These are phyloP conservation scores for Dictyostelium brefeldianum DNA, from an alignment of 78 protist species.

Conservation along the genomic window DNA sequence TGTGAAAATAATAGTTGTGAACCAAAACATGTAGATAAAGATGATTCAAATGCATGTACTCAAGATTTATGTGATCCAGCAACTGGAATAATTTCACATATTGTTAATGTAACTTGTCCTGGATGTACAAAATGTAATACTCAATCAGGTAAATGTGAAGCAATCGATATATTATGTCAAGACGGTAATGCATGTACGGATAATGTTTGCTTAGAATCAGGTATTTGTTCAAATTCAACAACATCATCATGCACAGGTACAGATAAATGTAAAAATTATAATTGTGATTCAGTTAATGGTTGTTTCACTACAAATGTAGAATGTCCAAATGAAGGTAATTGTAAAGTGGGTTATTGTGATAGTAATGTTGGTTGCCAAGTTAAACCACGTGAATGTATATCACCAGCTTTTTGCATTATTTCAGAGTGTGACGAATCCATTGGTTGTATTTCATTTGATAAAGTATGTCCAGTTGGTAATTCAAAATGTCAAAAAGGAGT, in stretches of 20 bases:
- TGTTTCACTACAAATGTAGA: slow-evolving; percentile 7
- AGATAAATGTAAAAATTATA: slow-evolving; percentile 3
- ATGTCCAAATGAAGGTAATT: slow-evolving; percentile 18
- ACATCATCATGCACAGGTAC: background rate
- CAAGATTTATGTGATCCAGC: background rate
- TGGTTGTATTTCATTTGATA: slow-evolving; percentile 30
- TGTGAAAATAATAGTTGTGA: background rate
- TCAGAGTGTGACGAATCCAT: slow-evolving; percentile 16
- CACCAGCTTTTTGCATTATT: slow-evolving; percentile 19
- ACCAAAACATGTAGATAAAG: background rate
- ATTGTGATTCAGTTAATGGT: slow-evolving; percentile 21
- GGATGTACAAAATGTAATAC: background rate
- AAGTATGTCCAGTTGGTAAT: slow-evolving; percentile 7
- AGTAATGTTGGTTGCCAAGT: background rate
- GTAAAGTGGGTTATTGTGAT: slow-evolving; percentile 20
- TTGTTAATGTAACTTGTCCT: background rate
- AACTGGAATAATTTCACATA: background rate
- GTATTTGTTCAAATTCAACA: background rate
- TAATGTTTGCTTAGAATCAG: background rate
- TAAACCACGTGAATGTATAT: slow-evolving; percentile 3
- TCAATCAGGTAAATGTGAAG: background rate
- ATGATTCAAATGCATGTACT: slow-evolving; percentile 37
- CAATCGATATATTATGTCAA: background rate
- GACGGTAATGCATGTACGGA: slow-evolving; percentile 21
- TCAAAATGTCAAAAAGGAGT: slow-evolving; percentile 9